Evolutionary conservation across 306 rosid genomes (phyloP).

Genomic region (Canavalia gladiata): DNA sequence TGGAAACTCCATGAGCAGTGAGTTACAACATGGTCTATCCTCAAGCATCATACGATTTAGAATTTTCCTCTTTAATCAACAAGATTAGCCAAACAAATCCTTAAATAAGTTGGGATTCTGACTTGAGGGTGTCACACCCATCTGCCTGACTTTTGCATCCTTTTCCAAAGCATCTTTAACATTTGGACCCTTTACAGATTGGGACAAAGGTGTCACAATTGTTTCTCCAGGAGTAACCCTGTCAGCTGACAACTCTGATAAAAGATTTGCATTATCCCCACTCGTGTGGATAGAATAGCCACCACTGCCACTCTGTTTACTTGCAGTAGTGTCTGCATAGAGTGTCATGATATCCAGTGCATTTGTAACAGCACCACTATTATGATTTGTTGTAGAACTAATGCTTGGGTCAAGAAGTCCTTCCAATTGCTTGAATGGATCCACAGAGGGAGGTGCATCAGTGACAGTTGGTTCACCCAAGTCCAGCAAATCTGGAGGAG

Average conservation of each 20-base stretch:
- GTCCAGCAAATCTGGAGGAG: constrained; percentile 86
- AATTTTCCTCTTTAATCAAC: not conserved
- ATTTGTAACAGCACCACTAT: constrained; percentile 51
- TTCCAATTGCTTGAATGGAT: constrained; percentile 84
- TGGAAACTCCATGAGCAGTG: constrained; percentile 34
- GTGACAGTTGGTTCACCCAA: constrained; percentile 64
- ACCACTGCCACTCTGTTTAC: constrained; percentile 53
- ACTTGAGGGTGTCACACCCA: constrained; percentile 83
- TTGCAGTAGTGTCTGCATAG: constrained; percentile 56
- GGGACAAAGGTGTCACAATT: constrained; percentile 43
- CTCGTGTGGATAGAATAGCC: constrained; percentile 49
- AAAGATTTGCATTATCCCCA: constrained; percentile 56
- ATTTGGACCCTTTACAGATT: constrained; percentile 67
- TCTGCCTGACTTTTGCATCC: constrained; percentile 87
- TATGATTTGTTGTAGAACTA: constrained; percentile 50
- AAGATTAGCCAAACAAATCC: constrained; percentile 76
- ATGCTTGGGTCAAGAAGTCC: constrained; percentile 71
- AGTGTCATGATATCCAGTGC: constrained; percentile 64
- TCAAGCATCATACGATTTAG: constrained; percentile 32
- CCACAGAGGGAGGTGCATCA: constrained; percentile 57
- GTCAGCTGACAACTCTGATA: constrained; percentile 55
- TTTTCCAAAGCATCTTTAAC: constrained; percentile 67
- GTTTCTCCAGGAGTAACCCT: constrained; percentile 50
- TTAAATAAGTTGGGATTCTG: constrained; percentile 81
- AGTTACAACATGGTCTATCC: constrained; percentile 41